phyloP scores from a whole-genome alignment of 208 protist species.

The Tetramitus jugosus region DNA sequence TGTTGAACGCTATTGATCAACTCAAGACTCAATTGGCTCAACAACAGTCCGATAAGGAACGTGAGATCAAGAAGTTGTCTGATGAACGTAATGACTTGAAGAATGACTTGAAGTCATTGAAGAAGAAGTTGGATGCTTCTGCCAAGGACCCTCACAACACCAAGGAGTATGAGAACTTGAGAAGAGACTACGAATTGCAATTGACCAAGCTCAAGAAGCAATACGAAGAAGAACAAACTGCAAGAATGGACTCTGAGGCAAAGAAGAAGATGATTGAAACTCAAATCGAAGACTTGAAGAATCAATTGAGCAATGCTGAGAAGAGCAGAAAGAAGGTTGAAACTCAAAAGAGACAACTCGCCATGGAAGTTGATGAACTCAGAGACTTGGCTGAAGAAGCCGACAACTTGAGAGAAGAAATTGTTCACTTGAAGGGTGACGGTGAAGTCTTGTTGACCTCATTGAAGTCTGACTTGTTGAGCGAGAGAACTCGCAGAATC shows the following conservation, averaged over 20 bases:
- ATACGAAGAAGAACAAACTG: background rate
- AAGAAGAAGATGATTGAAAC: background rate
- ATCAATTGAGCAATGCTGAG: background rate
- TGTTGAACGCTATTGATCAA: background rate
- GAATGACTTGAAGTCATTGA: background rate
- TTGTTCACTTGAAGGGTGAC: background rate
- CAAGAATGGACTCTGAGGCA: background rate
- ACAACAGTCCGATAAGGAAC: background rate
- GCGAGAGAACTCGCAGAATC: background rate
- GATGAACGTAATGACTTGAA: background rate
- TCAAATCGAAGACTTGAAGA: background rate
- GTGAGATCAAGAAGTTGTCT: background rate
- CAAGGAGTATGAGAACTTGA: background rate
- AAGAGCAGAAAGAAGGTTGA: background rate
- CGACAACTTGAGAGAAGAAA: conserved; percentile 3
- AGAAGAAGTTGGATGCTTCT: background rate
- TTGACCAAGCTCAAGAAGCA: background rate
- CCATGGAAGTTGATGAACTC: conserved; percentile 9
- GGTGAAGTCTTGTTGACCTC: background rate
- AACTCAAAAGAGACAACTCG: background rate
- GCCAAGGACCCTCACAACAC: too few species aligned
- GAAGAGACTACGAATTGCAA: background rate
- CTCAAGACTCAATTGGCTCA: background rate
- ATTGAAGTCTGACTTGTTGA: background rate
- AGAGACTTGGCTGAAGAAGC: conserved; percentile 2